Evolutionary conservation across 495 filamentous ascomycete species (phyloP), one percentile per base, ranked within the genome.

Genomic region (Bathelium albidoporum): DNA sequence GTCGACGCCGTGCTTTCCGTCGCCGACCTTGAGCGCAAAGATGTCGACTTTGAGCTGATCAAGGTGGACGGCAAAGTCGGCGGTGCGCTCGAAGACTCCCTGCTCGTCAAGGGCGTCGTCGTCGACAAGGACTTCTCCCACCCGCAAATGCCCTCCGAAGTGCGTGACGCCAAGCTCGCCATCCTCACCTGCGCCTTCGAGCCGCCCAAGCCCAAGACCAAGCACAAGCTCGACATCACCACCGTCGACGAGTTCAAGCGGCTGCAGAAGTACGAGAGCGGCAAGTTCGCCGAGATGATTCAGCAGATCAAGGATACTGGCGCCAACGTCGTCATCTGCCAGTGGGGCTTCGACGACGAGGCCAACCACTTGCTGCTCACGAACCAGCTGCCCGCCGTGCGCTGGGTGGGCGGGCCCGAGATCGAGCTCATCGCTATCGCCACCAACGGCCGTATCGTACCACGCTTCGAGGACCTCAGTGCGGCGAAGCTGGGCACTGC

Each of bases 81-180:
- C 59, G 94, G 95, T 63, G 76, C 94, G 2, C 83, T 99, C n/a
- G 92, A 97, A 74, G 94, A 99, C 73, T 88, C 91, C 2, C 73
- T 97, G 28, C 84, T 99, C 39, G 92, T 99, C 62, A 91, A 97
- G 77, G 94, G 94, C 74, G 94, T 99, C 44, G 94, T 99, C 71
- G 83, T 99, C 72, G 94, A 99, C 81, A 99, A 99, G 79, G 94
- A 99, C 75, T 97, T 99, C 79, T 99, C 94, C 34, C 94, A 99
- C 76, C 95, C 94, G 18, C 94, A 99, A 75, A 99, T 99, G 94
- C 94, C 94, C 31, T 86, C 86, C 59, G 88, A 96, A 75, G 93
- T 99, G 60, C 80, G 78, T 61, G 89, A 99, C 76, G 94, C 95
- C 69, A 97, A 97, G 78, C 82, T 99, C 70, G 94, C 94, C 44